phyloP scores from a whole-genome alignment of 306 rosid genomes.

The Pterocarpus santalinus region DNA sequence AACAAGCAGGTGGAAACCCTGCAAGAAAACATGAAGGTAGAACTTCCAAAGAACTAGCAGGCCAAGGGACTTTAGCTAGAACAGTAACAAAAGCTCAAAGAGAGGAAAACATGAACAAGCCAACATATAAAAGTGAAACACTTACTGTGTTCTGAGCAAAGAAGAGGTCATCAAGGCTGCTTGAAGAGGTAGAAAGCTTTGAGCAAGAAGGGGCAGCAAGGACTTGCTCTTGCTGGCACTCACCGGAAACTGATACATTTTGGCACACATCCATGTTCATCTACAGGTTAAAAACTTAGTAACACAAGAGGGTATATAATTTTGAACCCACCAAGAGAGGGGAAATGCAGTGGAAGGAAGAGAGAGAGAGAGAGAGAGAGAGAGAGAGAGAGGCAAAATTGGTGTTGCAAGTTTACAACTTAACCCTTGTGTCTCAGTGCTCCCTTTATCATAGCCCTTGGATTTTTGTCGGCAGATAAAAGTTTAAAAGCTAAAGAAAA shows the following conservation, averaged over 20 bases:
- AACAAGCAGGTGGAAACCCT: too few species aligned
- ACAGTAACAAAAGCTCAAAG: background rate
- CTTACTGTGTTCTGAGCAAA: constrained; percentile 70
- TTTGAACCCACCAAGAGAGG: constrained; percentile 39
- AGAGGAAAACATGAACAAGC: constrained; percentile 15
- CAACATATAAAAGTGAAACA: constrained; percentile 31
- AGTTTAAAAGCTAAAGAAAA: constrained; percentile 51
- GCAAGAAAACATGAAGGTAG: constrained; percentile 2
- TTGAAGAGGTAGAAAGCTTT: constrained; percentile 44
- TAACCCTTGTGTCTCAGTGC: constrained; percentile 44
- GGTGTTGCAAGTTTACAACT: constrained; percentile 43
- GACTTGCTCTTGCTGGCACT: constrained; percentile 57
- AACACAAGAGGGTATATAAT: background rate
- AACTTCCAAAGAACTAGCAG: constrained; percentile 11
- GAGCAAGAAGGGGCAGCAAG: constrained; percentile 55
- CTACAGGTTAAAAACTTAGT: constrained; percentile 6
- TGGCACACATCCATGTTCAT: constrained; percentile 64
- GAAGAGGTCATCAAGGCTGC: constrained; percentile 68
- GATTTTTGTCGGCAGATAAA: constrained; percentile 84
- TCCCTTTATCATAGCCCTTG: constrained; percentile 55
- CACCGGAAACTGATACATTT: constrained; percentile 57
- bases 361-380: background rate
- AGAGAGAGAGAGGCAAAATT: constrained; percentile 22
- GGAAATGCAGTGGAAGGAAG: constrained; percentile 21
- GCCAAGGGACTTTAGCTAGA: constrained; percentile 12